phyloP scores from a whole-genome alignment of 2,329 filamentous ascomycete species.

The Exophiala sp. region DNA sequence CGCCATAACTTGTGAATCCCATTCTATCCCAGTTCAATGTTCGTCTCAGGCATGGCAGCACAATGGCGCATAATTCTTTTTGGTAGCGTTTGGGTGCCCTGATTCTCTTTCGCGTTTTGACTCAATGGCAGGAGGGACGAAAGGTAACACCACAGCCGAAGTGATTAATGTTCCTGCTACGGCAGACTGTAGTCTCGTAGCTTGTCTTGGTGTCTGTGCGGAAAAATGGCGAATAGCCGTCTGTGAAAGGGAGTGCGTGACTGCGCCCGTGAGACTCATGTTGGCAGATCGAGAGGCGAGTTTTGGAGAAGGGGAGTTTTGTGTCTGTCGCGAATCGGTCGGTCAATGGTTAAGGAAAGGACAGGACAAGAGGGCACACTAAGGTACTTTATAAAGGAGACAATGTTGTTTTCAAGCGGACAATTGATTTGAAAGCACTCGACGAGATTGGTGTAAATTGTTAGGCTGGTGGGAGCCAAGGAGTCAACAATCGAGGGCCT shows the following conservation, averaged over 20 bases:
- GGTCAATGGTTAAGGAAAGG: not conserved
- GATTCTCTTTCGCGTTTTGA: conserved; percentile 40
- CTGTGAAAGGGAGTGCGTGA: conserved; percentile 17
- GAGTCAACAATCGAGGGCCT: not conserved
- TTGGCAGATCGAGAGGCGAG: not conserved
- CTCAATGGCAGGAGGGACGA: conserved; percentile 44
- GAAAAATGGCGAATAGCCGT: conserved; percentile 42
- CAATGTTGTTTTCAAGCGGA: not conserved
- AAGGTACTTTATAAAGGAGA: not conserved
- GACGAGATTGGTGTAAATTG: not conserved
- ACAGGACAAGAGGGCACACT: not conserved
- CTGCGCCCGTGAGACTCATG: conserved; percentile 21
- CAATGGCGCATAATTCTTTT: conserved; percentile 33
- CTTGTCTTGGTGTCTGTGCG: conserved; percentile 37
- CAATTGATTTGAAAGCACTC: not conserved
- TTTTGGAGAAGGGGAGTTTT: not conserved
- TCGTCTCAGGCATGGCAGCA: conserved; percentile 25
- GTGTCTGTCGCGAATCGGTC: too few relatives aligned
- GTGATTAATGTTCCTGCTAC: conserved; percentile 39
- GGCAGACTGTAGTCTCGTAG: conserved; percentile 38
- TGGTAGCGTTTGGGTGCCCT: conserved; percentile 34
- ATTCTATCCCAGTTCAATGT: conserved; percentile 1
- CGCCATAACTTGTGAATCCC: conserved; percentile 4
- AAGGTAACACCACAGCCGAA: conserved; percentile 42
- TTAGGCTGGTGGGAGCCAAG: not conserved